Evolutionary conservation across 208 protist genomes (phyloP).

Genomic region (Acanthamoeba culbertsoni): DNA sequence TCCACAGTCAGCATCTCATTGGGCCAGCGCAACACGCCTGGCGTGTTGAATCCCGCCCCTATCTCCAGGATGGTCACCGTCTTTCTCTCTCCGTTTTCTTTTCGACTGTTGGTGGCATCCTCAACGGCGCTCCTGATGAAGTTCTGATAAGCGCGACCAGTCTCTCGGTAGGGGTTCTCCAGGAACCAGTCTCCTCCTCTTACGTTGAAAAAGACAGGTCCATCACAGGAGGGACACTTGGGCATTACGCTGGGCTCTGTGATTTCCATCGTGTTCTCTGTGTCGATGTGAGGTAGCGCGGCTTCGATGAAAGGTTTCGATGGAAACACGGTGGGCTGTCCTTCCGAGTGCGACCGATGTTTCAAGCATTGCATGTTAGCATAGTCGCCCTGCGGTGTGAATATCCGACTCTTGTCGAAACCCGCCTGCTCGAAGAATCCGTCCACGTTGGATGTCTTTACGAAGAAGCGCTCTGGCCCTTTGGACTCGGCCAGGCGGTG

Average conservation of each 20-base stretch:
- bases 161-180: neutral
- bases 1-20: neutral
- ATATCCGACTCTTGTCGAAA: neutral
- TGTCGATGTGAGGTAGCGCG: neutral
- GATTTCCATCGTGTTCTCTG: neutral
- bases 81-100: neutral
- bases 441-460: constrained; percentile 30
- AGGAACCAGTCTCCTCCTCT: neutral
- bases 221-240: neutral
- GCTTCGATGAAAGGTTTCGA: neutral
- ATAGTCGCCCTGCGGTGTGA: neutral
- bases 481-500: neutral
- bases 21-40: neutral
- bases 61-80: neutral
- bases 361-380: neutral
- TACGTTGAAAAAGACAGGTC: neutral
- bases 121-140: neutral
- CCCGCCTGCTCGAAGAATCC: neutral
- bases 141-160: neutral
- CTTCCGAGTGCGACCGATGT: neutral
- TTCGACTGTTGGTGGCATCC: neutral
- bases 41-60: neutral
- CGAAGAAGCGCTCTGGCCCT: neutral
- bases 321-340: neutral
- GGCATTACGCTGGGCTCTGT: neutral